Percentiles rank a stretch among this genome's conserved stretches.
Evolutionary conservation across 169 alveolate genomes (phyloP).

Genomic region (Plasmodium knowlesi): DNA sequence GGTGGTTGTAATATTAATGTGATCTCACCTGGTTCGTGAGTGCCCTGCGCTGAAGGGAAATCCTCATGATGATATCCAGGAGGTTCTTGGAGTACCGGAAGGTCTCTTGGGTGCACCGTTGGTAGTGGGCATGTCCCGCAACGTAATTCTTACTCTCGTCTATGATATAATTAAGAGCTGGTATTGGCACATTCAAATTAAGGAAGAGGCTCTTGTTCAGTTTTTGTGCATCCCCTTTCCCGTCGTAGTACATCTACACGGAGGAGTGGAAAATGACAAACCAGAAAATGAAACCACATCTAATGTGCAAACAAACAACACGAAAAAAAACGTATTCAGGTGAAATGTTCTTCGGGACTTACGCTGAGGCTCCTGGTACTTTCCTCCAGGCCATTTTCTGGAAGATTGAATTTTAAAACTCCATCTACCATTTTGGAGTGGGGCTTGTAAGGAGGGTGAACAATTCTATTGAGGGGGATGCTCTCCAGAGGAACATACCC

Average conservation of each 20-base stretch:
- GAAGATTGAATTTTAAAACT: not conserved
- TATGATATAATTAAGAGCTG: slow-evolving; percentile 13
- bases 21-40: not conserved
- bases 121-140: not conserved
- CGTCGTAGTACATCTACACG: not conserved
- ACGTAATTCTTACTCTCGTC: slow-evolving; percentile 13
- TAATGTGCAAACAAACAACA: not conserved
- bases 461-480: not conserved
- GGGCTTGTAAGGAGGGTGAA: no score
- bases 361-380: not conserved
- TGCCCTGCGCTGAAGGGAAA: not conserved
- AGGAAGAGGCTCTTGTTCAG: not conserved
- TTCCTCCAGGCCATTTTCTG: not conserved
- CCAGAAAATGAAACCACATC: not conserved
- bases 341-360: not conserved
- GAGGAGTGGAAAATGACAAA: not conserved
- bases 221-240: not conserved
- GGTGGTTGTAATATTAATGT: not conserved
- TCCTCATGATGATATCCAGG: slow-evolving; percentile 20
- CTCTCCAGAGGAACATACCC: no score
- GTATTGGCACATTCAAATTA: slow-evolving; percentile 11
- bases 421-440: slow-evolving; percentile 1
- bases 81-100: slow-evolving; percentile 7
- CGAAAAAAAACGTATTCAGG: not conserved
- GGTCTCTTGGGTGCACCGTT: slow-evolving; percentile 3